These are phyloP conservation scores for Linum trigynum DNA, from an alignment of 345 rosid species.

Conservation along the genomic window DNA sequence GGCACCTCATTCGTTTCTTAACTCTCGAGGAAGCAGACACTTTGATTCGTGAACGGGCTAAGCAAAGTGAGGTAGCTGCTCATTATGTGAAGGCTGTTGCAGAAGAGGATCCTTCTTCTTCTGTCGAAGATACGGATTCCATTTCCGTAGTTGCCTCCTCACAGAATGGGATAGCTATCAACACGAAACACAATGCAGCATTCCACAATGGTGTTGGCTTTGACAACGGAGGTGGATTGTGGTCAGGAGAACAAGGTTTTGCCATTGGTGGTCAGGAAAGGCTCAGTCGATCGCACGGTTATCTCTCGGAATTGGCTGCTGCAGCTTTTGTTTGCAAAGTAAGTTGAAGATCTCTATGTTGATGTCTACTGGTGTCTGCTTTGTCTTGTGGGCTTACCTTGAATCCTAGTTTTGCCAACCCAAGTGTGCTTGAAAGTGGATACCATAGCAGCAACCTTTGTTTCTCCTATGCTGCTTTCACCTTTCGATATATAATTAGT, in stretches of 20 bases:
- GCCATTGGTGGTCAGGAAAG: conserved; percentile 92
- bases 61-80: conserved; percentile 89
- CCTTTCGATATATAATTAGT: too few relatives aligned
- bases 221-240: conserved; percentile 66
- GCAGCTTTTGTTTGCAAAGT: conserved; percentile 96
- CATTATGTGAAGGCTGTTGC: conserved; percentile 81
- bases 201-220: conserved; percentile 92
- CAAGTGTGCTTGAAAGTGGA: too few relatives aligned
- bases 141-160: conserved; percentile 31
- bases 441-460: too few relatives aligned
- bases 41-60: conserved; percentile 67
- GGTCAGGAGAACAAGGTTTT: conserved; percentile 90
- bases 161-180: conserved; percentile 33
- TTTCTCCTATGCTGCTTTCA: too few relatives aligned
- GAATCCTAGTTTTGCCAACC: too few relatives aligned
- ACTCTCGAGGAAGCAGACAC: conserved; percentile 86
- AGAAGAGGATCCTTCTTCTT: conserved; percentile 32
- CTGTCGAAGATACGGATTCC: conserved; percentile 31
- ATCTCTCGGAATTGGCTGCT: conserved; percentile 86
- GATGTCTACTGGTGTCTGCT: not conserved
- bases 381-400: too few relatives aligned
- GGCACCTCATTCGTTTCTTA: conserved; percentile 75
- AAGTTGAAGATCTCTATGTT: conserved; percentile 7
- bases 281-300: conserved; percentile 62
- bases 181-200: conserved; percentile 30